Conservation (phyloP, 495 filamentous ascomycete species). For the Glarea lozoyensis region DNA sequence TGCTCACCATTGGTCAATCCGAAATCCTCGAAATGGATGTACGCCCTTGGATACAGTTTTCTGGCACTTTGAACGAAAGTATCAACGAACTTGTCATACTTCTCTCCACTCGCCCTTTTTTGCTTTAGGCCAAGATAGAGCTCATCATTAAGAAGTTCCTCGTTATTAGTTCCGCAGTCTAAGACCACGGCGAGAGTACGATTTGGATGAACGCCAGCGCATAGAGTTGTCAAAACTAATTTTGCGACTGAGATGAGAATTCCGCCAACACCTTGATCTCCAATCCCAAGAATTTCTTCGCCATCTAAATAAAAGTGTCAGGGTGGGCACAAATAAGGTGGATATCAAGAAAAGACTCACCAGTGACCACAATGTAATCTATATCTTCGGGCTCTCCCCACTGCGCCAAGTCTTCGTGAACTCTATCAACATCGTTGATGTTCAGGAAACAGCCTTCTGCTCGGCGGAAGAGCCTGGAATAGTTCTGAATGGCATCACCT, state of each 20-base stretch:
- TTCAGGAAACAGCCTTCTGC: constrained; percentile 62
- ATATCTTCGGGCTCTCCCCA: constrained; percentile 67
- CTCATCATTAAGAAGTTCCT: constrained; percentile 66
- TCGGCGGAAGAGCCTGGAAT: constrained; percentile 65
- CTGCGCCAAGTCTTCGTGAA: constrained; percentile 53
- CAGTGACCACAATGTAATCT: constrained; percentile 84
- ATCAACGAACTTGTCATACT: constrained; percentile 75
- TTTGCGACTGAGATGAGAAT: constrained; percentile 83
- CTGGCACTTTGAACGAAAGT: constrained; percentile 58
- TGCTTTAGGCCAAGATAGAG: constrained; percentile 71
- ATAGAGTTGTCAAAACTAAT: constrained; percentile 70
- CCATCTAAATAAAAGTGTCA: constrained; percentile 22
- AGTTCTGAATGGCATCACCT: constrained; percentile 84
- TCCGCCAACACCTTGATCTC: constrained; percentile 84
- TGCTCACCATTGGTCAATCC: constrained; percentile 37
- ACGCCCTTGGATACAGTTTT: constrained; percentile 67
- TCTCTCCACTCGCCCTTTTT: constrained; percentile 53
- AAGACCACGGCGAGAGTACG: constrained; percentile 73
- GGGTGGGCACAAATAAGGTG: not conserved
- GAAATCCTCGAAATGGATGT: constrained; percentile 74
- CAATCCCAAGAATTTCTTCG: constrained; percentile 75
- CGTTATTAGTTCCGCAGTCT: constrained; percentile 84
- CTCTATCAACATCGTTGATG: constrained; percentile 45
- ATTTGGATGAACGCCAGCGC: constrained; percentile 76
- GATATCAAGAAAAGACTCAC: constrained; percentile 30